Evolutionary conservation across 1,284 basidiomycete species (phyloP).

Genomic region (Apiotrichum brassicae): DNA sequence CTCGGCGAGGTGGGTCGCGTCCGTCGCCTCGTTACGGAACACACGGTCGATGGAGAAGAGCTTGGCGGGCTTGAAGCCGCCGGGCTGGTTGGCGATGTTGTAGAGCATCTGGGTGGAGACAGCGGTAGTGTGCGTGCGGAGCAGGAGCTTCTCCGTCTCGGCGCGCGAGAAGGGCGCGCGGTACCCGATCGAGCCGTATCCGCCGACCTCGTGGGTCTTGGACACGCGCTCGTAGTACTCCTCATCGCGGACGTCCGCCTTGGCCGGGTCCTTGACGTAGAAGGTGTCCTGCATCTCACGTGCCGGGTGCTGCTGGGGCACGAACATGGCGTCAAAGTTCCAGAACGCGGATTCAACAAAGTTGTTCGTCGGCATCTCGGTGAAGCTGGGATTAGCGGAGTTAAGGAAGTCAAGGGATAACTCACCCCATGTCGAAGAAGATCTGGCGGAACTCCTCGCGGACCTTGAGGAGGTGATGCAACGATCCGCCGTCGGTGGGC

Average conservation of each 20-base stretch:
- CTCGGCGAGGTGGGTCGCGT: conserved; percentile 98
- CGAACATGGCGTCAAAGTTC: conserved; percentile 98
- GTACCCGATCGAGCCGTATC: conserved; percentile 93
- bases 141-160: conserved; percentile 84
- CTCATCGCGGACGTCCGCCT: conserved; percentile 67
- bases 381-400: conserved; percentile 60
- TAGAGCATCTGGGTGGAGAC: conserved; percentile 93
- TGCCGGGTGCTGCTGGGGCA: conserved; percentile 98
- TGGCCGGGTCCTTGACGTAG: conserved; percentile 89
- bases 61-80: conserved; percentile 91
- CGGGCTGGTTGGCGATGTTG: conserved; percentile 67
- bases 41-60: conserved; percentile 97
- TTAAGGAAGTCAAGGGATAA: conserved; percentile 1
- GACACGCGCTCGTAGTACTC: conserved; percentile 89
- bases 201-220: conserved; percentile 81
- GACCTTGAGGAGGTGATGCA: conserved; percentile 96
- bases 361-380: conserved; percentile 97
- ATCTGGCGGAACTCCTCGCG: conserved; percentile 96
- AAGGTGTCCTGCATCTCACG: conserved; percentile 98
- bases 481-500: conserved; percentile 77
- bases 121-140: conserved; percentile 96
- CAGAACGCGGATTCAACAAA: conserved; percentile 99
- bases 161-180: conserved; percentile 91
- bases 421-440: conserved; percentile 98
- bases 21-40: conserved; percentile 98